phyloP scores from a whole-genome alignment of 139 green algal species.

The Medakamo hakoo region DNA sequence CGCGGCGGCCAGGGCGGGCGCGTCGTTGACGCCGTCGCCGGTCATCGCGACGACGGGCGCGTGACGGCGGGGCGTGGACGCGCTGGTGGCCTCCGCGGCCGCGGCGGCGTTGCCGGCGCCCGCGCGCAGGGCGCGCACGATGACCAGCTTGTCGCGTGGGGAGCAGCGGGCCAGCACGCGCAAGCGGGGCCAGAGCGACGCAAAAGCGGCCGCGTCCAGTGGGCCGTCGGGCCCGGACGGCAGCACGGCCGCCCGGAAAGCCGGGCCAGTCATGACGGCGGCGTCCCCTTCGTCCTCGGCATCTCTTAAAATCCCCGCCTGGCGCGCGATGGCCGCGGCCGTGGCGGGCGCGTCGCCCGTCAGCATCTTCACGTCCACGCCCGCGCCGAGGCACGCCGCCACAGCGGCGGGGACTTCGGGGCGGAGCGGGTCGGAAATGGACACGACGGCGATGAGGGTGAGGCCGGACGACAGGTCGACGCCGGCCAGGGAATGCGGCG shows the following conservation, averaged over 20 bases:
- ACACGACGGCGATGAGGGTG: conserved; percentile 35
- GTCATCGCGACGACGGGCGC: conserved; percentile 35
- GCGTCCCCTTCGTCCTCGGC: not conserved
- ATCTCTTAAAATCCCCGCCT: conserved; percentile 73
- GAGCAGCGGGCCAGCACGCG: conserved; percentile 78
- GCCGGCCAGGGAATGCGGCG: not conserved
- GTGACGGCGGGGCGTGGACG: conserved; percentile 9
- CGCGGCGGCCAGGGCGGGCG: conserved; percentile 58
- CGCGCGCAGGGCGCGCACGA: conserved; percentile 34
- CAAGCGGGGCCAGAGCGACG: conserved; percentile 47
- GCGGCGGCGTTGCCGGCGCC: not conserved
- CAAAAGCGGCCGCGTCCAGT: conserved; percentile 35
- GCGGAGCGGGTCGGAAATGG: conserved; percentile 67
- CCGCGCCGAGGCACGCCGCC: conserved; percentile 53
- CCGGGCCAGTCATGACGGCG: conserved; percentile 39
- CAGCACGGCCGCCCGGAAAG: conserved; percentile 39
- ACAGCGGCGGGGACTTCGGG: conserved; percentile 58
- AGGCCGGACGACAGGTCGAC: conserved; percentile 24
- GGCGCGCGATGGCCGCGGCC: conserved; percentile 59
- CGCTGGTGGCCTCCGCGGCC: too few relatives aligned
- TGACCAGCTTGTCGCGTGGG: conserved; percentile 76
- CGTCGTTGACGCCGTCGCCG: conserved; percentile 83
- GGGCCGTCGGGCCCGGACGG: conserved; percentile 35
- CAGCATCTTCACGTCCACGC: conserved; percentile 90
- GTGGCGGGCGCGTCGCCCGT: conserved; percentile 86